Percentiles rank a stretch among this genome's conserved stretches.
phyloP scores from a whole-genome alignment of 2,329 filamentous ascomycete genomes.

The Hirsutella rhossiliensis region DNA sequence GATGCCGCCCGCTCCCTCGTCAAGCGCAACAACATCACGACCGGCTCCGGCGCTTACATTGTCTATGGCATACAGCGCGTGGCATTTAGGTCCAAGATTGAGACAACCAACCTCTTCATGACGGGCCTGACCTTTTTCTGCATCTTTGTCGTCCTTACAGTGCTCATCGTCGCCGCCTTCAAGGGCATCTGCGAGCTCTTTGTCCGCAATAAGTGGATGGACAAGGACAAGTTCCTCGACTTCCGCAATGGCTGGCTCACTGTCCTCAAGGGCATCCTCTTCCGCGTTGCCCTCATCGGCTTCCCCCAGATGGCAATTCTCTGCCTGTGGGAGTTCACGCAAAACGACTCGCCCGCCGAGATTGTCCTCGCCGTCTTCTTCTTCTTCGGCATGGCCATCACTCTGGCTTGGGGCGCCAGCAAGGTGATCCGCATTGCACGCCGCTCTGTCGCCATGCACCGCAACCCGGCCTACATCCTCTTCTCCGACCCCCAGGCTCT shows the following conservation, averaged over 20 bases:
- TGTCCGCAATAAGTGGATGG: slow-evolving; percentile 65
- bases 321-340: slow-evolving; percentile 87
- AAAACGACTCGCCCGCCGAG: slow-evolving; percentile 72
- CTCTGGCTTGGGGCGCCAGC: slow-evolving; percentile 73
- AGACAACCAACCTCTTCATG: slow-evolving; percentile 86
- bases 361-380: slow-evolving; percentile 83
- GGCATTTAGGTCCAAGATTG: slow-evolving; percentile 64
- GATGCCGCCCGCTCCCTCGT: slow-evolving; percentile 25
- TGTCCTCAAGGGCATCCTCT: slow-evolving; percentile 85
- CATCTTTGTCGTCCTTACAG: slow-evolving; percentile 65
- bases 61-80: slow-evolving; percentile 82
- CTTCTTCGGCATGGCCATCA: slow-evolving; percentile 65
- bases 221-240: slow-evolving; percentile 75
- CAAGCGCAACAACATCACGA: slow-evolving; percentile 43
- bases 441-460: slow-evolving; percentile 81
- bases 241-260: slow-evolving; percentile 93
- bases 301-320: slow-evolving; percentile 86
- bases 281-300: slow-evolving; percentile 79
- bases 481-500: slow-evolving; percentile 90
- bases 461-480: slow-evolving; percentile 92
- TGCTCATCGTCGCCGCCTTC: slow-evolving; percentile 62
- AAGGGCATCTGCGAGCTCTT: slow-evolving; percentile 71
- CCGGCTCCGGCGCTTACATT: slow-evolving; percentile 41
- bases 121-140: slow-evolving; percentile 85
- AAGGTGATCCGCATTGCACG: slow-evolving; percentile 86